phyloP scores from a whole-genome alignment of 768 basidiomycete genomes.

The Lentinus tigrinus region DNA sequence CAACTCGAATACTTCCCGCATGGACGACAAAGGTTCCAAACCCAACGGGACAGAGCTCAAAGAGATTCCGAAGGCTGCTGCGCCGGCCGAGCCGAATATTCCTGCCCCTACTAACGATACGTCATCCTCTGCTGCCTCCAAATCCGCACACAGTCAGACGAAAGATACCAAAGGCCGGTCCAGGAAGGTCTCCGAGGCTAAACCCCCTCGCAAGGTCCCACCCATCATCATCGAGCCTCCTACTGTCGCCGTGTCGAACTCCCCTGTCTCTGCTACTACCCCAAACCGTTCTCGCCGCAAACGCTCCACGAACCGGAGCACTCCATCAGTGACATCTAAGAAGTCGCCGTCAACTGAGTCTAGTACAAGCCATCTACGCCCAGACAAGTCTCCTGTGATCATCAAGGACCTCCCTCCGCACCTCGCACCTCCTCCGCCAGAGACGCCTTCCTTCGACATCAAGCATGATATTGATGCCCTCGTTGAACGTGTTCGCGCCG shows the following conservation, averaged over 20 bases:
- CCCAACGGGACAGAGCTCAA: slow-evolving; percentile 5
- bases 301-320: slow-evolving; percentile 42
- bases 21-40: slow-evolving; percentile 20
- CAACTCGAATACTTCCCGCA: slow-evolving; percentile 19
- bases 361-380: slow-evolving; percentile 7
- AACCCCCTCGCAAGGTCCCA: slow-evolving; percentile 19
- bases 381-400: slow-evolving; percentile 28
- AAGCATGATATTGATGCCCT: slow-evolving; percentile 71
- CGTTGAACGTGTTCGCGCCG: slow-evolving; percentile 73
- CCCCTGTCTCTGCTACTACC: slow-evolving; percentile 38
- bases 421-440: slow-evolving; percentile 34
- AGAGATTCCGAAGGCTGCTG: slow-evolving; percentile 13
- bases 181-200: slow-evolving; percentile 15
- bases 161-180: slow-evolving; percentile 16
- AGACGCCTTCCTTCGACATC: slow-evolving; percentile 43
- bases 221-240: slow-evolving; percentile 20
- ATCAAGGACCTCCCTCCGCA: slow-evolving; percentile 64
- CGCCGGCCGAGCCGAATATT: slow-evolving; percentile 3
- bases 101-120: neutral
- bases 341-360: slow-evolving; percentile 20
- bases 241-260: slow-evolving; percentile 24
- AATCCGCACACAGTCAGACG: slow-evolving; percentile 2
- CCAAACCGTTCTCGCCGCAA: slow-evolving; percentile 38
- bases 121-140: neutral
- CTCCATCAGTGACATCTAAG: slow-evolving; percentile 18